Evolutionary conservation across 139 green algal genomes (phyloP).

Genomic region (Chlamydomonas sphaeroides): DNA sequence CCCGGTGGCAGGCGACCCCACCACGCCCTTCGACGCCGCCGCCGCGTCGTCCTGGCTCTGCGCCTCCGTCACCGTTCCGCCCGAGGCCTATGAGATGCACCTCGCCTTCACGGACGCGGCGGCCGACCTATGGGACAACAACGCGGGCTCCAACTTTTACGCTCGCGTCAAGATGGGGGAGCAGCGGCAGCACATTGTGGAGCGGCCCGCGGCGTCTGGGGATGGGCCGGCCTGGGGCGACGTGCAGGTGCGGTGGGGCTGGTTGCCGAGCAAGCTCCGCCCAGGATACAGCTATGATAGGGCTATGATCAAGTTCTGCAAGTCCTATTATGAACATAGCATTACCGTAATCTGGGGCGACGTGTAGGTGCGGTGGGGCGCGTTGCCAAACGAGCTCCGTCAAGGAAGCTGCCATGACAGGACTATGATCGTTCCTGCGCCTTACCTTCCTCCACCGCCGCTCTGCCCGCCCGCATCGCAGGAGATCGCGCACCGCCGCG

Average conservation of each 20-base stretch:
- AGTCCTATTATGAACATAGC: too few species aligned
- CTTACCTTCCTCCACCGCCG: too few species aligned
- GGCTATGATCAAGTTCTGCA: too few species aligned
- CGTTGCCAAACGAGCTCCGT: not conserved
- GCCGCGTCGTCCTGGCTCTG: not conserved
- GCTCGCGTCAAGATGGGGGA: conserved; percentile 16
- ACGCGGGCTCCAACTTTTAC: conserved; percentile 52
- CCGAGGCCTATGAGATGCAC: conserved; percentile 56
- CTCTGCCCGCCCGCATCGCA: too few species aligned
- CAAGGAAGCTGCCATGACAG: not conserved
- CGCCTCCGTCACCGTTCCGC: conserved; percentile 36
- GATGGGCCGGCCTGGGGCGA: conserved; percentile 17
- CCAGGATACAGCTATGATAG: not conserved
- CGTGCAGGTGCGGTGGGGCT: not conserved
- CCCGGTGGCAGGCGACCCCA: not conserved
- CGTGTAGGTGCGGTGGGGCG: not conserved
- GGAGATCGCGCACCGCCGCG: conserved; percentile 16
- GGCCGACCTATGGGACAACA: conserved; percentile 48
- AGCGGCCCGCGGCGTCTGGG: not conserved
- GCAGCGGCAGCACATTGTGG: not conserved
- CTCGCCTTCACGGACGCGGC: conserved; percentile 45
- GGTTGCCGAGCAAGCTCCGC: not conserved
- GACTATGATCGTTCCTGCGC: too few species aligned
- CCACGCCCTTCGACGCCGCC: not conserved
- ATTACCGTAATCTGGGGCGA: too few species aligned